Percentiles rank a stretch among this genome's conserved stretches.
Conservation (phyloP, 495 filamentous ascomycete genomes). For the Talaromyces trachyspermus region DNA sequence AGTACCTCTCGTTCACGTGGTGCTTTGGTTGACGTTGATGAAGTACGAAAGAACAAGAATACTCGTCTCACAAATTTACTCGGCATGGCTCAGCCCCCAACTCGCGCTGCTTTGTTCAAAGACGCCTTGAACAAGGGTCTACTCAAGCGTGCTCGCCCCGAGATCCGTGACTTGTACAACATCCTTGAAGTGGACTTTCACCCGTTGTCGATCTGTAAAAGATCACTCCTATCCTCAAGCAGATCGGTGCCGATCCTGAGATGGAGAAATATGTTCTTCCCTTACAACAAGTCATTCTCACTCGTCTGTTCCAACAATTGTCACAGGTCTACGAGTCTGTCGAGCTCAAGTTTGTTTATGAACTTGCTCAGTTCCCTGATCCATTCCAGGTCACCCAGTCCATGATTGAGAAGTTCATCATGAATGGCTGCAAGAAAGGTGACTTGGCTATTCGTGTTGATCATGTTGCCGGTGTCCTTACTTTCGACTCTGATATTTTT, state of each 20-base stretch:
- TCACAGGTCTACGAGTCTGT: slow-evolving; percentile 99
- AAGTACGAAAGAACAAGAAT: slow-evolving; percentile 98
- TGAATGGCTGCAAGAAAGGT: slow-evolving; percentile 99
- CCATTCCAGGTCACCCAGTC: slow-evolving; percentile 88
- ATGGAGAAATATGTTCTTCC: slow-evolving; percentile 95
- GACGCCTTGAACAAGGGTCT: slow-evolving; percentile 93
- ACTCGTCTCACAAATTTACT: slow-evolving; percentile 90
- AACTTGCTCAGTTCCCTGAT: slow-evolving; percentile 91
- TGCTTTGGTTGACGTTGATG: slow-evolving; percentile 92
- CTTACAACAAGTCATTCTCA: slow-evolving; percentile 96
- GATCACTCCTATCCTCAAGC: slow-evolving; percentile 88
- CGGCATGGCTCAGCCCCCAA: slow-evolving; percentile 83
- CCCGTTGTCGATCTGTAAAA: slow-evolving; percentile 98
- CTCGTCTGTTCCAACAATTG: slow-evolving; percentile 95
- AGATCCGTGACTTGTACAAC: slow-evolving; percentile 94
- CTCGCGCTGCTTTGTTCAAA: slow-evolving; percentile 85
- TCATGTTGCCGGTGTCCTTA: slow-evolving; percentile 87
- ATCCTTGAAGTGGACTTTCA: slow-evolving; percentile 99
- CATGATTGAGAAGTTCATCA: slow-evolving; percentile 99
- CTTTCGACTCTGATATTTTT: slow-evolving; percentile 98
- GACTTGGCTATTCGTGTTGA: slow-evolving; percentile 95
- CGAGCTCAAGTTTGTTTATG: slow-evolving; percentile 86
- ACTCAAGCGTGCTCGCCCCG: slow-evolving; percentile 79
- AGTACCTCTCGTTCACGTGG: slow-evolving; percentile 95
- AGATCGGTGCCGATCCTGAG: slow-evolving; percentile 91